Evolutionary conservation across 2,329 filamentous ascomycete species (phyloP).

Genomic region (Calonectria crousiana): DNA sequence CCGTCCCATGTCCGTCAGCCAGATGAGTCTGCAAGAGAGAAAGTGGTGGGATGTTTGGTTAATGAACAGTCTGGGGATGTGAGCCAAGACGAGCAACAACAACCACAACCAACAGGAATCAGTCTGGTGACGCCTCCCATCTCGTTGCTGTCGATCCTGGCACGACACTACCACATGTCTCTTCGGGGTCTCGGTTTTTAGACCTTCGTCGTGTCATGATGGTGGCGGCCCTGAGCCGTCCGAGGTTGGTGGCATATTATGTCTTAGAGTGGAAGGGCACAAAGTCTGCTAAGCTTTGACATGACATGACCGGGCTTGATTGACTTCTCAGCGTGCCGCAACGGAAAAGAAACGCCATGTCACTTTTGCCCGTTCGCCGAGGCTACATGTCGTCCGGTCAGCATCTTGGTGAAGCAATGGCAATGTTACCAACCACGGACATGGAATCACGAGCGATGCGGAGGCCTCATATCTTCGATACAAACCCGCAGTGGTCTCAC

Average conservation of each 20-base stretch:
- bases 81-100: not conserved
- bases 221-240: not conserved
- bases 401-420: not conserved
- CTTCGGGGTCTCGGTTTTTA: constrained; percentile 3
- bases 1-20: constrained; percentile 24
- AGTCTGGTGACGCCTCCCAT: not conserved
- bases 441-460: not conserved
- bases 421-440: constrained; percentile 8
- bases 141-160: not conserved
- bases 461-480: not conserved
- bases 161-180: constrained; percentile 5
- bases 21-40: constrained; percentile 3
- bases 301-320: not conserved
- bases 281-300: not conserved
- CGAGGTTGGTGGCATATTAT: not conserved
- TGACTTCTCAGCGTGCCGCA: not conserved
- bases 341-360: not conserved
- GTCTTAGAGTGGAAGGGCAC: not conserved
- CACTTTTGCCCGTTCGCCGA: not conserved
- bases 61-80: not conserved
- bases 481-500: not conserved
- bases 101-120: not conserved
- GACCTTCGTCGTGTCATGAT: not conserved
- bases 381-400: not conserved
- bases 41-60: constrained; percentile 16